phyloP scores from a whole-genome alignment of 1,284 basidiomycete species.

The Thelephora terrestris region DNA sequence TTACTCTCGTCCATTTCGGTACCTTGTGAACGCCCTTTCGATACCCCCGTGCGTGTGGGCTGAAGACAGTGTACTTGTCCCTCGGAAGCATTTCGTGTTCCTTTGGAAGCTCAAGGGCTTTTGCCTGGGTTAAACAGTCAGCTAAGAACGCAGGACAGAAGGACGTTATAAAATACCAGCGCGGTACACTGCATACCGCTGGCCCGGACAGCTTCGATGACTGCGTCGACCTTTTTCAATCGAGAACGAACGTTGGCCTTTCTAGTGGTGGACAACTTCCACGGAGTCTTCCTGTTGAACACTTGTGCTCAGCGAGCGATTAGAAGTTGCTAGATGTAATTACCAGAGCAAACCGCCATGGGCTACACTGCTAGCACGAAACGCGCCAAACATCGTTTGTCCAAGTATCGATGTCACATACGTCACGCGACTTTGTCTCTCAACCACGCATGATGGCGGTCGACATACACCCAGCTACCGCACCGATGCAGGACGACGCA shows the following conservation, averaged over 20 bases:
- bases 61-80: constrained; percentile 96
- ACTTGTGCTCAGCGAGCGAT: neutral
- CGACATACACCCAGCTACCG: constrained; percentile 26
- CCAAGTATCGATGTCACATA: constrained; percentile 2
- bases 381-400: constrained; percentile 64
- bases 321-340: constrained; percentile 11
- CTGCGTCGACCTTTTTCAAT: constrained; percentile 86
- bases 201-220: constrained; percentile 79
- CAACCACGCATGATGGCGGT: constrained; percentile 28
- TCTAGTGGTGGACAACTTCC: constrained; percentile 83
- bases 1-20: constrained; percentile 86
- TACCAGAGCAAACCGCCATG: constrained; percentile 75
- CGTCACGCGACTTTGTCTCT: constrained; percentile 8
- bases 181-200: constrained; percentile 73
- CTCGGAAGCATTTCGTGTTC: constrained; percentile 79
- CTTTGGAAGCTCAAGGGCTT: constrained; percentile 73
- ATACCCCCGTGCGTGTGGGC: constrained; percentile 61
- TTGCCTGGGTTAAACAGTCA: constrained; percentile 29
- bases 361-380: constrained; percentile 54
- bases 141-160: neutral
- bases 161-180: constrained; percentile 43
- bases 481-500: constrained; percentile 17
- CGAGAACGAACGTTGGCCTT: constrained; percentile 87
- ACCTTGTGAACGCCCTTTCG: constrained; percentile 95
- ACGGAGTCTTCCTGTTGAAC: constrained; percentile 79